These are phyloP conservation scores for Phylloporus sp. DNA, from an alignment of 768 basidiomycete genomes.

Conservation along the genomic window DNA sequence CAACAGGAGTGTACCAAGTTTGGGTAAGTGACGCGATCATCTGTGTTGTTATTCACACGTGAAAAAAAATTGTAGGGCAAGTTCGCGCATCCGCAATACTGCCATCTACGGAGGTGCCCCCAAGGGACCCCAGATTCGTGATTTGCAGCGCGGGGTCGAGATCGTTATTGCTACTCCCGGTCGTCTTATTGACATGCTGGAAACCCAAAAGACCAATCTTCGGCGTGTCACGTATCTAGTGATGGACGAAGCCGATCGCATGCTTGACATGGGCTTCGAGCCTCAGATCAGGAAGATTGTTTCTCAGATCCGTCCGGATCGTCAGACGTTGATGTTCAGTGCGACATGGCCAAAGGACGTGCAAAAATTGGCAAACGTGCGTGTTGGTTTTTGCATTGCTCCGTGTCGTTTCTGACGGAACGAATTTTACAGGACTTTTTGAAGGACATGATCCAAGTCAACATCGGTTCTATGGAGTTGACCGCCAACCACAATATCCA, in stretches of 20 bases:
- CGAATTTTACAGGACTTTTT: conserved; percentile 71
- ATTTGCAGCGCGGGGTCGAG: conserved; percentile 94
- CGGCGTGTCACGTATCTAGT: conserved; percentile 96
- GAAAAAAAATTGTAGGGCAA: conserved; percentile 45
- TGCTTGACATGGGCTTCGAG: conserved; percentile 99
- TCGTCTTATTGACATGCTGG: conserved; percentile 98
- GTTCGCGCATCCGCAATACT: conserved; percentile 95
- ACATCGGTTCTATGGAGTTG: conserved; percentile 97
- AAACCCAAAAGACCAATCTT: conserved; percentile 93
- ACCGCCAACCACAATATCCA: conserved; percentile 98
- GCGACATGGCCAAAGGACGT: conserved; percentile 99
- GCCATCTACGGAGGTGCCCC: conserved; percentile 99
- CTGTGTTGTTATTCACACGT: neutral
- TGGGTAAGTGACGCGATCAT: conserved; percentile 49
- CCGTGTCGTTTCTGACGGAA: conserved; percentile 1
- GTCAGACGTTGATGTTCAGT: conserved; percentile 98
- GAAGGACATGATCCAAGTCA: conserved; percentile 95
- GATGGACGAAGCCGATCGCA: conserved; percentile 99
- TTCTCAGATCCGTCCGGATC: conserved; percentile 93
- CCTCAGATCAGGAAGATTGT: conserved; percentile 99
- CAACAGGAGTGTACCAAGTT: conserved; percentile 99
- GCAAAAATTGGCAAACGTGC: conserved; percentile 88
- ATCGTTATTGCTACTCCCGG: conserved; percentile 99
- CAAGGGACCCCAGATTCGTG: conserved; percentile 97
- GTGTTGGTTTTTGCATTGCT: conserved; percentile 8